phyloP scores from a whole-genome alignment of 148 eudicot species.

The Silene latifolia region DNA sequence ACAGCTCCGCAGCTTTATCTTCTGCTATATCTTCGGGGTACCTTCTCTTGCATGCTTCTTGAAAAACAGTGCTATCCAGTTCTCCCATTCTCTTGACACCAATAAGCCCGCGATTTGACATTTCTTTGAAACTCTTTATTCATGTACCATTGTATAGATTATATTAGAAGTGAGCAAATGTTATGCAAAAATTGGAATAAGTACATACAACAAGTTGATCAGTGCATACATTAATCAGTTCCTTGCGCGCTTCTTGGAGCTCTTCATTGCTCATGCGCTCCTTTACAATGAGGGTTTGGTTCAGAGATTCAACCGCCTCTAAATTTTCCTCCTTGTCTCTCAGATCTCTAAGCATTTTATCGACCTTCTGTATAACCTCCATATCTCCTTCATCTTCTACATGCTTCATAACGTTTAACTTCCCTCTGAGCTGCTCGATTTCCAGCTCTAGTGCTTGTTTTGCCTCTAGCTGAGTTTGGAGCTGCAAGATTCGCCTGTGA shows the following conservation, averaged over 20 bases:
- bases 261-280: conserved; percentile 92
- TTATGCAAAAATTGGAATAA: neutral
- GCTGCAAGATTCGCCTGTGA: conserved; percentile 61
- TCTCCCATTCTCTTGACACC: conserved; percentile 96
- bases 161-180: conserved; percentile 8
- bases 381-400: conserved; percentile 77
- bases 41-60: conserved; percentile 65
- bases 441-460: conserved; percentile 87
- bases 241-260: conserved; percentile 96
- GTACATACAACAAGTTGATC: too few species aligned
- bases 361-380: conserved; percentile 74
- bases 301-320: conserved; percentile 62
- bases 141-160: conserved; percentile 16
- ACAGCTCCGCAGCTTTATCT: conserved; percentile 72
- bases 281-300: conserved; percentile 79
- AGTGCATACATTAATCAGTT: conserved; percentile 62
- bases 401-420: conserved; percentile 72
- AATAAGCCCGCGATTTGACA: conserved; percentile 44
- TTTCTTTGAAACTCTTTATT: conserved; percentile 69
- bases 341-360: conserved; percentile 50
- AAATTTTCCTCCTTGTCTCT: conserved; percentile 79
- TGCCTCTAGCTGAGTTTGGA: conserved; percentile 74
- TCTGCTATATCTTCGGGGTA: conserved; percentile 63
- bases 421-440: conserved; percentile 70
- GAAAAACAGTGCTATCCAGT: conserved; percentile 66